Conservation (phyloP, 495 filamentous ascomycete genomes). For the Neurospora pannonica region DNA sequence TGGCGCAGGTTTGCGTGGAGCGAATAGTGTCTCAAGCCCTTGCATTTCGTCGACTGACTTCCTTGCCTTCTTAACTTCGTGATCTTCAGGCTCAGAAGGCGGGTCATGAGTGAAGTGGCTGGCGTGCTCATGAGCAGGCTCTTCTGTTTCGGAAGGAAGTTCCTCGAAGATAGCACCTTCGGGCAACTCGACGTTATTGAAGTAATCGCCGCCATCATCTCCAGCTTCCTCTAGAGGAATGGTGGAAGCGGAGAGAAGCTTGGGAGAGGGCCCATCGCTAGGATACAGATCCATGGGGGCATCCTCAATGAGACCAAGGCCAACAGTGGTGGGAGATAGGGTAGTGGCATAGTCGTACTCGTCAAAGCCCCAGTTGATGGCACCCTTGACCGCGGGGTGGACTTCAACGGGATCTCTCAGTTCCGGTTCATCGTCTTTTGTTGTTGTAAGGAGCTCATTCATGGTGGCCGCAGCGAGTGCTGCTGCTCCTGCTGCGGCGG, state of each 20-base stretch:
- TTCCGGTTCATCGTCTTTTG: background rate
- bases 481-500: background rate
- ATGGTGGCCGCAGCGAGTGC: background rate
- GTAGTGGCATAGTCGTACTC: background rate
- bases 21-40: background rate
- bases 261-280: conserved; percentile 14
- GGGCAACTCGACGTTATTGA: background rate
- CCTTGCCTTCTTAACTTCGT: background rate
- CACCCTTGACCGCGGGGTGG: background rate
- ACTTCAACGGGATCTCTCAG: background rate
- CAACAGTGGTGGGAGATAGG: conserved; percentile 4
- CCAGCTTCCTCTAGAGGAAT: conserved; percentile 8
- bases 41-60: background rate
- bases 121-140: background rate
- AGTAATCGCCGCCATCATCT: background rate
- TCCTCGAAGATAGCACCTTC: conserved; percentile 5
- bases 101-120: conserved; percentile 31
- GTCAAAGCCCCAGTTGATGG: background rate
- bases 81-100: conserved; percentile 26
- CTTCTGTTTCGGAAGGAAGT: background rate
- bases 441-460: background rate
- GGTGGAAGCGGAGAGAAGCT: conserved; percentile 12
- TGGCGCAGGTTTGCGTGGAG: background rate
- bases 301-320: conserved; percentile 18
- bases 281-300: conserved; percentile 19